Conservation (phyloP, 495 filamentous ascomycete genomes). For the Stereocaulon alpinum region DNA sequence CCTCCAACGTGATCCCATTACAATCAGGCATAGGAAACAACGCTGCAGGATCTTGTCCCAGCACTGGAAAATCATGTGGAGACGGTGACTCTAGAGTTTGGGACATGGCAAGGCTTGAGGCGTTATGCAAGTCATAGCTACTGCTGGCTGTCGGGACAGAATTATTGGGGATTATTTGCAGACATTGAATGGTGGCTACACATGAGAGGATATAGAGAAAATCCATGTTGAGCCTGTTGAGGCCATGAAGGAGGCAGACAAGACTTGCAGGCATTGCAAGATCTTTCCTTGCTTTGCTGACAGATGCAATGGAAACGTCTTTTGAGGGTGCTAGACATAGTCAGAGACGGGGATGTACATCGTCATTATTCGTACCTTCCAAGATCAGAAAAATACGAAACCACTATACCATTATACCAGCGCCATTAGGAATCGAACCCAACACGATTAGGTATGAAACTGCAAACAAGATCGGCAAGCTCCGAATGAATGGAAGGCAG, state of each 20-base stretch:
- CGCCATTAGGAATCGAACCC: no score
- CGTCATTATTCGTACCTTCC: no score
- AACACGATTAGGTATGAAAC: no score
- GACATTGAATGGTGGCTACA: neutral
- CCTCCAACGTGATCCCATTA: conserved; percentile 51
- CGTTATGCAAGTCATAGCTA: neutral
- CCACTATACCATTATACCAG: no score
- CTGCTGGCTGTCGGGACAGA: neutral
- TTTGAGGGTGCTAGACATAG: no score
- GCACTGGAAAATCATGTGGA: neutral
- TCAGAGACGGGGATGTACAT: no score
- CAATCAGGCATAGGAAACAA: conserved; percentile 55
- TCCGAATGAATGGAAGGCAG: no score
- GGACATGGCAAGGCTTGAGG: neutral
- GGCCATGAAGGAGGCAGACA: neutral
- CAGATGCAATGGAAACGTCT: no score
- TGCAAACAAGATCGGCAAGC: no score
- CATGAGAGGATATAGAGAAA: neutral
- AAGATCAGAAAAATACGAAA: no score
- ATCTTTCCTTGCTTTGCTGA: no score
- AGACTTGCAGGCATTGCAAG: no score
- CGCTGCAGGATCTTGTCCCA: conserved; percentile 37
- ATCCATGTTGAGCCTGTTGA: neutral
- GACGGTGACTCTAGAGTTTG: neutral
- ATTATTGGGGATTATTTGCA: neutral